Evolutionary conservation across 257 asterid species (phyloP).

Genomic region (Przewalskia tangutica): DNA sequence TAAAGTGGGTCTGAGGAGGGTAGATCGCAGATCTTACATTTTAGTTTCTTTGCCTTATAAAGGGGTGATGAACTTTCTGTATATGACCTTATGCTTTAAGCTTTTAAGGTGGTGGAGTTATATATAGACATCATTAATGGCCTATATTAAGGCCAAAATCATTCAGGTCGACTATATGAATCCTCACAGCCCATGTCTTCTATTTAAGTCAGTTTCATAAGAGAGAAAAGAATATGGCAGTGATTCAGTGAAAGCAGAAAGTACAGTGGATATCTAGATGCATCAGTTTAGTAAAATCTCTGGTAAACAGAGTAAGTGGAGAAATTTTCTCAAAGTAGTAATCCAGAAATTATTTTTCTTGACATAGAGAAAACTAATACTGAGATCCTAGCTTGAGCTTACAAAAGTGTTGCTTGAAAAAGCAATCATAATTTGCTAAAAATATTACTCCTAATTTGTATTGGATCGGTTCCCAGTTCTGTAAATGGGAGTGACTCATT

Average conservation of each 20-base stretch:
- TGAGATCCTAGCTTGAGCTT: constrained; percentile 4
- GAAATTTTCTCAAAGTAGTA: background rate
- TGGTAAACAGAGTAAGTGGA: background rate
- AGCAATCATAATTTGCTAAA: background rate
- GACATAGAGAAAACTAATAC: background rate
- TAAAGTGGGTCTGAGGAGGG: no score
- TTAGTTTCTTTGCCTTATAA: background rate
- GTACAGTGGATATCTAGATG: background rate
- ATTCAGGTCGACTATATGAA: background rate
- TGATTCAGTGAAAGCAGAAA: background rate
- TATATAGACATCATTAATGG: background rate
- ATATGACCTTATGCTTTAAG: background rate
- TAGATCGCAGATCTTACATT: background rate
- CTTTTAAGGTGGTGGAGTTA: background rate
- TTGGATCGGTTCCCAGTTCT: background rate
- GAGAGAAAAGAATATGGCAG: no score
- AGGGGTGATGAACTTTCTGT: background rate
- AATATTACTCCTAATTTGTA: background rate
- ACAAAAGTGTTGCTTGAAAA: background rate
- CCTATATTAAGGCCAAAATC: background rate
- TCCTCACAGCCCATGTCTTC: background rate
- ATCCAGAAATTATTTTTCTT: background rate
- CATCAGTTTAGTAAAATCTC: background rate
- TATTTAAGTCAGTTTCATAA: background rate
- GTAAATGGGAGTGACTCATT: background rate